Evolutionary conservation across 257 asterid species (phyloP), one percentile per base, ranked within the genome.

Genomic region (Solanum virginianum): DNA sequence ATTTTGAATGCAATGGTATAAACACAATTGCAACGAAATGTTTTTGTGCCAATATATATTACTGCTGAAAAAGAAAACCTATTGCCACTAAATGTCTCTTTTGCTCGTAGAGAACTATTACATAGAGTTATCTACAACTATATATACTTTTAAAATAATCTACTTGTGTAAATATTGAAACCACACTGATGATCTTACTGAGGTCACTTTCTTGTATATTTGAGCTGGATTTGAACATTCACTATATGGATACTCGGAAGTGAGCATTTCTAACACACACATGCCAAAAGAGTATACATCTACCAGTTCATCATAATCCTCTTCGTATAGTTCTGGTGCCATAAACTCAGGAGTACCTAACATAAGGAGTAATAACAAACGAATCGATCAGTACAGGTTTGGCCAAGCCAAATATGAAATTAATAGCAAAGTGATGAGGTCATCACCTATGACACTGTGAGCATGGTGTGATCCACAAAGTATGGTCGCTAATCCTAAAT

Each of bases 201-300:
- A 91, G 77, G 95, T 93, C 26, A 94, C 97, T 93, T 93, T 94
- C 97, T 92, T 94, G 91, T 94, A 94, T n/a, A 94, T 94, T 84
- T 94, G 98, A 88, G 98, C 98, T 68, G 97, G 93, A 81, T 94
- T 94, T 7, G 95, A 88, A 89, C 98, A 95, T 91, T 95, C 98
- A 79, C 87, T 88, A 82, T 95, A 95, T 0, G 98, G 98, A 83
- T 93, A 95, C 29, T 95, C 97, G 8, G 90, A 88, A 41, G 97
- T 93, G 43, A 95, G 95, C 95, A 95, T 92, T 88, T 95, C 98
- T 16, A 95, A 84, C 74, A 93, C 91, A 80, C 97, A 93, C 97
- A 95, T 93, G 57, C 98, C 98, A 72, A 95, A 95, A 13, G 98
- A 90, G 92, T 95, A 95, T 56, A 95, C 74, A 81, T 94, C 97